These are phyloP conservation scores for Tolypocladium album DNA, from an alignment of 2,329 filamentous ascomycete species.

Conservation along the genomic window DNA sequence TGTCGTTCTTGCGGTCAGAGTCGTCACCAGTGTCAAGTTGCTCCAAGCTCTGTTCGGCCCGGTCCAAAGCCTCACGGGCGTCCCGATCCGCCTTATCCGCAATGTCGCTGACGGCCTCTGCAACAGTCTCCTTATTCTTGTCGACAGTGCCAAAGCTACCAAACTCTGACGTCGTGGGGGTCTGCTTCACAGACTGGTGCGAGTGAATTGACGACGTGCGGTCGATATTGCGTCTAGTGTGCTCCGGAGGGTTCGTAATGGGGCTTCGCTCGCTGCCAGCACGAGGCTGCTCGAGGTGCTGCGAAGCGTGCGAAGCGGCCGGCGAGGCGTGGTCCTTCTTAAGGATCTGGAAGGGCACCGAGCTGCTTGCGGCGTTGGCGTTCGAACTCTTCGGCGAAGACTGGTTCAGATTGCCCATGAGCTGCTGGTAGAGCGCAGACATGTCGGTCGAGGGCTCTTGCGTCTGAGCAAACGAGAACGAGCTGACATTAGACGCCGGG, in stretches of 20 bases:
- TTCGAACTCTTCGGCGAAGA: conserved; percentile 29
- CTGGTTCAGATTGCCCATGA: conserved; percentile 24
- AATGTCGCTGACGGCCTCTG: conserved; percentile 57
- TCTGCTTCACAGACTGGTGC: conserved; percentile 13
- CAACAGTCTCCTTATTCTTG: conserved; percentile 61
- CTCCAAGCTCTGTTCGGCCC: conserved; percentile 38
- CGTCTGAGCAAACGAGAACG: conserved; percentile 14
- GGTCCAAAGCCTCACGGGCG: conserved; percentile 55
- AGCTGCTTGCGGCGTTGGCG: conserved; percentile 22
- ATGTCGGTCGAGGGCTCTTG: conserved; percentile 28
- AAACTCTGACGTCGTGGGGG: conserved; percentile 19
- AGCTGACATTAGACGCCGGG: conserved; percentile 12
- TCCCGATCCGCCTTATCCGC: conserved; percentile 40
- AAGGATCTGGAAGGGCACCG: conserved; percentile 34
- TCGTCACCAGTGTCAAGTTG: conserved; percentile 28
- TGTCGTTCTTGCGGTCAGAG: neutral
- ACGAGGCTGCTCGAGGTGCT: conserved; percentile 27
- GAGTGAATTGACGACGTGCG: conserved; percentile 21
- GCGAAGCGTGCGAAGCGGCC: conserved; percentile 23
- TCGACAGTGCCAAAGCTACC: conserved; percentile 22
- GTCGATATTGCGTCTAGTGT: conserved; percentile 25
- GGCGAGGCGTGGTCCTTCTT: conserved; percentile 37
- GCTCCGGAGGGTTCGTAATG: conserved; percentile 31
- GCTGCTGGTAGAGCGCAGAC: conserved; percentile 24
- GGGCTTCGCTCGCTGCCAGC: conserved; percentile 31